phyloP scores from a whole-genome alignment of 2,329 filamentous ascomycete genomes.

The Nigrograna mackinnonii region DNA sequence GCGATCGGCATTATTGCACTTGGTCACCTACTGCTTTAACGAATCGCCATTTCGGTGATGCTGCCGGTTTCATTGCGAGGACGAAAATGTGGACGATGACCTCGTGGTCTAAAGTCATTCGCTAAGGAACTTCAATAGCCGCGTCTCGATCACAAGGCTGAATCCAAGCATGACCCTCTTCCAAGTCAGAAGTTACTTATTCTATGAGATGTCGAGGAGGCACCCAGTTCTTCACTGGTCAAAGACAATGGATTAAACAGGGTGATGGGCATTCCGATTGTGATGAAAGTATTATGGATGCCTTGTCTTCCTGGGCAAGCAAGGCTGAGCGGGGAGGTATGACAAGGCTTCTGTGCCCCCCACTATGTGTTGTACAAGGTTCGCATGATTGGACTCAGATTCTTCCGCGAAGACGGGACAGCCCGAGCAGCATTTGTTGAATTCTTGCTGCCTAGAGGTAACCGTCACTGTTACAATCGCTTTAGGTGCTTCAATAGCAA shows the following conservation, averaged over 20 bases:
- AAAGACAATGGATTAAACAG: not conserved
- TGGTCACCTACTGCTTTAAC: no score
- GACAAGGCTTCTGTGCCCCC: conserved; percentile 4
- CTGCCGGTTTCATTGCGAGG: no score
- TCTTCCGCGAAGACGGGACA: conserved; percentile 9
- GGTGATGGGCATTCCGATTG: no score
- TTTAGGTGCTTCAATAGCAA: no score
- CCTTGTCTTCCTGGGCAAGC: conserved; percentile 18
- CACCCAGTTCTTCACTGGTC: not conserved
- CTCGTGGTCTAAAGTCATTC: no score
- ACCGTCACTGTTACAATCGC: not conserved
- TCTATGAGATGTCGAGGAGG: conserved; percentile 5
- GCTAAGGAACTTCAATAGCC: no score
- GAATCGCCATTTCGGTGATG: no score
- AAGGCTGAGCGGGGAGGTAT: conserved; percentile 26
- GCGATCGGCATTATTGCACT: no score
- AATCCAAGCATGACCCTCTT: not conserved
- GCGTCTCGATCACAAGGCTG: no score
- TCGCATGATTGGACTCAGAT: conserved; percentile 15
- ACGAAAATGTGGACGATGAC: no score
- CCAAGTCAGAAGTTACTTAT: conserved; percentile 3
- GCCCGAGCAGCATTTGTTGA: not conserved
- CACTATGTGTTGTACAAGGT: conserved; percentile 19
- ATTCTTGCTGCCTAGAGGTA: not conserved
- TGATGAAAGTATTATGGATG: conserved; percentile 1